Conservation (phyloP, 805 yeast species). For the Candida silvicultrix region DNA sequence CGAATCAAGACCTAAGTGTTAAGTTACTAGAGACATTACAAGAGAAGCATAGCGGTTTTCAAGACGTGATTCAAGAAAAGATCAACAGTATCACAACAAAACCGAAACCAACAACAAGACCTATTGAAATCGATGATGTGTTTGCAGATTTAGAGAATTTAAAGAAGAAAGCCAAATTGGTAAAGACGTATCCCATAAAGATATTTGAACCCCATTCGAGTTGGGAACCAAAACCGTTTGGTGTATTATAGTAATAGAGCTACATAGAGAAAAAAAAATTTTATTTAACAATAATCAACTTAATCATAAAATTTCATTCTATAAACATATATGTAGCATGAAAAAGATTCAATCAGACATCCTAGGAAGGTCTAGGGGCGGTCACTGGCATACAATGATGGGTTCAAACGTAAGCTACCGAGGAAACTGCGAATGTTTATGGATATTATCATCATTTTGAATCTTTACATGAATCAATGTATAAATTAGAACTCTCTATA, state of each 20-base stretch:
- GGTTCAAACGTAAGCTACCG: constrained; percentile 89
- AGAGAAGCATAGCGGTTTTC: neutral
- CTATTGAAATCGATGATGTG: constrained; percentile 8
- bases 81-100: neutral
- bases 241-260: constrained; percentile 25
- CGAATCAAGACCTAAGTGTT: constrained; percentile 3
- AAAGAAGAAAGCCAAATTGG: constrained; percentile 19
- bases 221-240: constrained; percentile 56
- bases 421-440: constrained; percentile 93
- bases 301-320: too few relatives aligned
- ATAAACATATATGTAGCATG: too few relatives aligned
- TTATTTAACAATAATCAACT: too few relatives aligned
- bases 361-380: constrained; percentile 87
- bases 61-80: neutral
- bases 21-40: constrained; percentile 3
- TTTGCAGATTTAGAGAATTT: constrained; percentile 24
- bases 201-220: constrained; percentile 15
- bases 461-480: neutral
- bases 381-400: constrained; percentile 80
- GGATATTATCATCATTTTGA: constrained; percentile 67
- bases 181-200: constrained; percentile 5
- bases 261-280: too few relatives aligned
- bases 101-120: neutral
- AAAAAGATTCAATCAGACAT: constrained; percentile 72
- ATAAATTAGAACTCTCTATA: neutral